Conservation (phyloP, 1,139 yeast genomes). For the Trichomonascaceae sp. region DNA sequence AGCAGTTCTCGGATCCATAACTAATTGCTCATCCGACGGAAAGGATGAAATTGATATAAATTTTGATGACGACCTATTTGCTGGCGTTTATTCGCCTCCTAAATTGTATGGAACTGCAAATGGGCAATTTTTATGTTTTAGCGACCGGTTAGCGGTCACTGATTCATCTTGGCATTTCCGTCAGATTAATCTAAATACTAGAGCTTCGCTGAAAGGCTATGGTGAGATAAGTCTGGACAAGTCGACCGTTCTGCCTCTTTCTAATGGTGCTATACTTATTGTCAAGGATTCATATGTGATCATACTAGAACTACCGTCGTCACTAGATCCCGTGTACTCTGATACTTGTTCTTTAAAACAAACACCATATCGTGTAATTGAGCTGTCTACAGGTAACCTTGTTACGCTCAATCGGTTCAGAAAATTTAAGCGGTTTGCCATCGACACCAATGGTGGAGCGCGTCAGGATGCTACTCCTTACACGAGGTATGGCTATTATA, state of each 20-base stretch:
- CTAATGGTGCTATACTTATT: neutral
- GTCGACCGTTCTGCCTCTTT: neutral
- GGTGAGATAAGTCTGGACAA: neutral
- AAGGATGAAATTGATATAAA: neutral
- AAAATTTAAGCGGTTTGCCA: neutral
- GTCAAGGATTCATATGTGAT: neutral
- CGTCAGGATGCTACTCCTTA: neutral
- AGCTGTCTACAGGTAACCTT: neutral
- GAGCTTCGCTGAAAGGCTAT: neutral
- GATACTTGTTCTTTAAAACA: neutral
- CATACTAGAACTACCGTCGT: neutral
- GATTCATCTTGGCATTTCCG: neutral
- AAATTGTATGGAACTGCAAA: neutral
- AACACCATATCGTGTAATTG: neutral
- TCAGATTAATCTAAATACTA: neutral
- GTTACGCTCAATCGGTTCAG: slow-evolving; percentile 1
- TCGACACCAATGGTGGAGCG: neutral
- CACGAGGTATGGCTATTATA: neutral
- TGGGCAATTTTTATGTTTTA: neutral
- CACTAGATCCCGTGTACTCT: neutral
- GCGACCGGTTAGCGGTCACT: neutral
- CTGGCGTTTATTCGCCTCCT: neutral
- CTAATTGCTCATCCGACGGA: neutral
- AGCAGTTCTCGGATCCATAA: neutral
- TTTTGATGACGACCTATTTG: neutral